Percentiles rank a stretch among this genome's conserved stretches.
Conservation (phyloP, 305 asterid species). For the Salvia sclarea region DNA sequence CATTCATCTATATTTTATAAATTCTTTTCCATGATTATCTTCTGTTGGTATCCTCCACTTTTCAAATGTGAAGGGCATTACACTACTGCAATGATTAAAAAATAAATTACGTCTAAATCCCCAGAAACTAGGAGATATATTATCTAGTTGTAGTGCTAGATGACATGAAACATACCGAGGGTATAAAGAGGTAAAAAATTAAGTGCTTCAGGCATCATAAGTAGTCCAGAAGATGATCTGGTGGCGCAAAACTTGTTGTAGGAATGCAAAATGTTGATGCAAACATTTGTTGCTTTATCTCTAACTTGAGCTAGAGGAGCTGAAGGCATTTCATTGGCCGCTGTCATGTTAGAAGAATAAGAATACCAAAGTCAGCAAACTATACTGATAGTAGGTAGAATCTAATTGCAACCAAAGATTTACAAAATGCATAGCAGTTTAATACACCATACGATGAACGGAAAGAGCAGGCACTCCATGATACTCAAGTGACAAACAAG, state of each 20-base stretch:
- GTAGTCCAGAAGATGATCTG: conserved; percentile 72
- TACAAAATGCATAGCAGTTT: conserved; percentile 6
- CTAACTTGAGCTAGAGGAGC: conserved; percentile 63
- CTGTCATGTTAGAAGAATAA: conserved; percentile 45
- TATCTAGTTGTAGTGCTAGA: neutral
- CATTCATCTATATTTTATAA: neutral
- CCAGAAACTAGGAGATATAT: neutral
- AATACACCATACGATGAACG: conserved; percentile 12
- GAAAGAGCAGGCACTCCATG: conserved; percentile 16
- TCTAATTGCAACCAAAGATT: neutral
- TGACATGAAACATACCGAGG: conserved; percentile 58
- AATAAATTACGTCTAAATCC: neutral
- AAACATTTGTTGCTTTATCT: conserved; percentile 64
- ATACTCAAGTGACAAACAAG: conserved; percentile 10
- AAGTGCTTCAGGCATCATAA: conserved; percentile 85
- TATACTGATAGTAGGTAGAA: neutral
- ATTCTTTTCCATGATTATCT: neutral
- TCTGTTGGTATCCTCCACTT: neutral
- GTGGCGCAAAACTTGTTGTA: conserved; percentile 82
- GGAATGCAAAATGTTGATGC: conserved; percentile 71
- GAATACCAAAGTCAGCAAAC: conserved; percentile 32
- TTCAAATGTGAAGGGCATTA: neutral
- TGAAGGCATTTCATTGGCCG: conserved; percentile 70
- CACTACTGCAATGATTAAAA: neutral
- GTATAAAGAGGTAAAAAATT: conserved; percentile 77